A percentile compares a stretch with the other conserved stretches of the same genome.
phyloP scores from a whole-genome alignment of 768 basidiomycete species.

The Hypholoma sublateritium region DNA sequence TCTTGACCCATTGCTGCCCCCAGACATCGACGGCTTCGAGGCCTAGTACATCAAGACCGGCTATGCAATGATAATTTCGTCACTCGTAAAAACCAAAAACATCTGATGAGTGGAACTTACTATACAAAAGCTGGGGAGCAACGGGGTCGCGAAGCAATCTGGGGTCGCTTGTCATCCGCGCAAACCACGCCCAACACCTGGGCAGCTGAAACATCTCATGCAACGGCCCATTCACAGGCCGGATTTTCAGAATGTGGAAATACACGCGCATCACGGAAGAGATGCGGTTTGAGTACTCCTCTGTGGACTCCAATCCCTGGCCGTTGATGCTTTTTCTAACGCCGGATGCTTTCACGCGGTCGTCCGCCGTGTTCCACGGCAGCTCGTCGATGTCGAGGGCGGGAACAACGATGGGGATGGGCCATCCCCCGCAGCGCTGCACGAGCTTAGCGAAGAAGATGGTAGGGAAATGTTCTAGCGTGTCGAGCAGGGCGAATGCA shows the following conservation, averaged over 20 bases:
- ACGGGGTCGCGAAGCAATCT: conserved; percentile 55
- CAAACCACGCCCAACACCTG: conserved; percentile 72
- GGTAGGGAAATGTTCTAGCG: conserved; percentile 58
- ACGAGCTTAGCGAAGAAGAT: conserved; percentile 84
- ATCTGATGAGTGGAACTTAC: conserved; percentile 38
- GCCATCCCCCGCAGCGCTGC: conserved; percentile 88
- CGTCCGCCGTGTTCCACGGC: conserved; percentile 40
- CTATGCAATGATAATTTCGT: conserved; percentile 32
- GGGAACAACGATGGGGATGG: conserved; percentile 66
- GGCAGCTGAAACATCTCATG: conserved; percentile 58
- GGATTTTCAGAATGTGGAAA: conserved; percentile 63
- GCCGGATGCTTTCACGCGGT: conserved; percentile 54
- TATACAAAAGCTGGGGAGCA: conserved; percentile 67
- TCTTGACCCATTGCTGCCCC: conserved; percentile 80
- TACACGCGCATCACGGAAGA: conserved; percentile 86
- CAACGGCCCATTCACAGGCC: conserved; percentile 40
- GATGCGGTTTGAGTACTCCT: conserved; percentile 67
- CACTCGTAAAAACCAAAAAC: conserved; percentile 1
- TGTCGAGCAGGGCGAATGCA: conserved; percentile 65
- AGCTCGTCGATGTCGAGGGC: conserved; percentile 47
- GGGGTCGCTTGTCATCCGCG: conserved; percentile 55
- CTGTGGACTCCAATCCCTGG: conserved; percentile 49
- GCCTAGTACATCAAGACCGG: conserved; percentile 72
- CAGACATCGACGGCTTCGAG: conserved; percentile 57
- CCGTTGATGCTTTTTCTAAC: conserved; percentile 41